Conservation (phyloP, 2,329 filamentous ascomycete genomes). For the Fusarium burgessii region DNA sequence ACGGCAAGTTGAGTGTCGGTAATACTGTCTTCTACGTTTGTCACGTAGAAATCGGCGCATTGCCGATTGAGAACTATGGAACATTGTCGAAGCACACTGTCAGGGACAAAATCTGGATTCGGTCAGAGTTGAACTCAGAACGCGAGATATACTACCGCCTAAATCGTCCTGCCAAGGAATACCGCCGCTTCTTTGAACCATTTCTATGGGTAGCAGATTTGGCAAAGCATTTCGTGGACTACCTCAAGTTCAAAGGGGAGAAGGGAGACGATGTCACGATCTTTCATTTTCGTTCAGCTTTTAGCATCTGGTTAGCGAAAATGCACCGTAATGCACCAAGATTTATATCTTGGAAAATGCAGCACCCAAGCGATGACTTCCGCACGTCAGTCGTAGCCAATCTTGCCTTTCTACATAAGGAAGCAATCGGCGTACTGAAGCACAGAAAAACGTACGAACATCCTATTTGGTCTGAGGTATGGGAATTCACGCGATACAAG, state of each 20-base stretch:
- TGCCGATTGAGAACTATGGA: conserved; percentile 77
- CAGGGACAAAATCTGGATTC: conserved; percentile 71
- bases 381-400: conserved; percentile 70
- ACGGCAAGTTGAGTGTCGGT: conserved; percentile 68
- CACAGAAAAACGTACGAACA: conserved; percentile 51
- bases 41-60: conserved; percentile 64
- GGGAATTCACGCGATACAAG: conserved; percentile 52
- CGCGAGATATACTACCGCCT: conserved; percentile 73
- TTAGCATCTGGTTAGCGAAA: conserved; percentile 66
- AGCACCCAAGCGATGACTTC: conserved; percentile 69
- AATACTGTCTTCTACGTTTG: conserved; percentile 62
- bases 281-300: conserved; percentile 67
- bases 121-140: conserved; percentile 60
- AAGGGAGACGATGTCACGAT: conserved; percentile 59
- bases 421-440: conserved; percentile 65
- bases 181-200: conserved; percentile 68
- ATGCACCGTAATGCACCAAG: conserved; percentile 56
- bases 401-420: conserved; percentile 72
- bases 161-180: conserved; percentile 66
- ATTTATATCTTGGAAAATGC: conserved; percentile 67
- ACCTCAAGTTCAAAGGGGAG: conserved; percentile 57
- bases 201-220: conserved; percentile 80
- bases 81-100: conserved; percentile 58
- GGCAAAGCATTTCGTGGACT: conserved; percentile 79
- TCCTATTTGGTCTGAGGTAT: conserved; percentile 66